Evolutionary conservation across 192 early-diverging fungal species (phyloP).

Genomic region (Coemansia sp.): DNA sequence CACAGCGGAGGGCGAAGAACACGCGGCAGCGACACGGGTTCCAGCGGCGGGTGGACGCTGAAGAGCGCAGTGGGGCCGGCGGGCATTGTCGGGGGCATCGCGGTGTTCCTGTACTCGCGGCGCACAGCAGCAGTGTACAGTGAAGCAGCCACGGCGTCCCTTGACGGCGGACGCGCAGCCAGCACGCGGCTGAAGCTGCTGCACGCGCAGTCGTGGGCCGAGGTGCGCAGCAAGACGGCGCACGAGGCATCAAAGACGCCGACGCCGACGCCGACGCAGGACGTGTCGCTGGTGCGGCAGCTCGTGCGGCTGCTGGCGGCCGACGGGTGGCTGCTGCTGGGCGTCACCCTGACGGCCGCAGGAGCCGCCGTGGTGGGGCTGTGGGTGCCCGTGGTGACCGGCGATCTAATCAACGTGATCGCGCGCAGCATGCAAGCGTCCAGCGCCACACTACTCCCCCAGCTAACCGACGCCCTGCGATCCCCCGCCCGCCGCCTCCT

Average conservation of each 20-base stretch:
- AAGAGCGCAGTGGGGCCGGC: slow-evolving; percentile 5
- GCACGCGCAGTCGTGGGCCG: slow-evolving; percentile 22
- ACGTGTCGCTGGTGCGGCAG: slow-evolving; percentile 1
- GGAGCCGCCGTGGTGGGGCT: slow-evolving; percentile 58
- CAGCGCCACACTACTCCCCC: slow-evolving; percentile 14
- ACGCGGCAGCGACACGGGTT: too few relatives aligned
- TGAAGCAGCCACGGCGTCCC: slow-evolving; percentile 8
- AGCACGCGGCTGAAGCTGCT: slow-evolving; percentile 33
- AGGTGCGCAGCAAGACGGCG: background rate
- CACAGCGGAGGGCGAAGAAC: too few relatives aligned
- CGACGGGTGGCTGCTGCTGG: slow-evolving; percentile 54
- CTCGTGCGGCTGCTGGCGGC: slow-evolving; percentile 47
- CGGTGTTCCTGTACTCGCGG: slow-evolving; percentile 7
- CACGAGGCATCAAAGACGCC: background rate
- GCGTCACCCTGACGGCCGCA: slow-evolving; percentile 56
- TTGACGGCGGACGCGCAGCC: slow-evolving; percentile 1
- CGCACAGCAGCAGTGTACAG: slow-evolving; percentile 14
- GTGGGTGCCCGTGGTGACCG: slow-evolving; percentile 57
- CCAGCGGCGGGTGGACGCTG: too few relatives aligned
- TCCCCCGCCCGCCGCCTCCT: slow-evolving; percentile 56
- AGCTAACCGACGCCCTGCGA: slow-evolving; percentile 27
- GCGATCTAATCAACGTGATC: slow-evolving; percentile 59
- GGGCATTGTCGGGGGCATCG: slow-evolving; percentile 28
- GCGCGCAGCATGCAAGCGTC: slow-evolving; percentile 30
- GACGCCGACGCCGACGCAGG: background rate